Percentiles rank a stretch among this genome's conserved stretches.
These are phyloP conservation scores for Thraustochytrium striatum DNA, from an alignment of 352 stramenopile genomes.

Conservation along the genomic window DNA sequence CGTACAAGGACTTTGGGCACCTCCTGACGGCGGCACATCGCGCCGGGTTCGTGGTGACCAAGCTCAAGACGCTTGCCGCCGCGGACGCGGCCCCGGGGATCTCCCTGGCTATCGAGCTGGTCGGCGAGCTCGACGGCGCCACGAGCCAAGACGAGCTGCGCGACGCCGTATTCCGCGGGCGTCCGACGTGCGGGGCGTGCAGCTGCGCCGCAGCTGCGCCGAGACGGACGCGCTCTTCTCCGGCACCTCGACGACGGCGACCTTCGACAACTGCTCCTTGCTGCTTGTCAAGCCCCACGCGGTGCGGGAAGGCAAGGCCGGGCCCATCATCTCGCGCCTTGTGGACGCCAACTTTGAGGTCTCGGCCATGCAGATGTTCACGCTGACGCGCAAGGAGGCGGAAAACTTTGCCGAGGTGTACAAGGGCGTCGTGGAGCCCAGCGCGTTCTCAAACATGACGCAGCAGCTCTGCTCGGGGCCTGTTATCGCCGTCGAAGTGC, in stretches of 20 bases:
- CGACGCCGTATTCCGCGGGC: conserved; percentile 13
- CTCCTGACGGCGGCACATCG: not conserved
- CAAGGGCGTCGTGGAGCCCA: conserved; percentile 73
- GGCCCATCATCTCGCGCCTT: conserved; percentile 76
- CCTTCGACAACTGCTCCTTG: conserved; percentile 79
- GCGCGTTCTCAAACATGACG: conserved; percentile 77
- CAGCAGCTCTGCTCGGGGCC: conserved; percentile 78
- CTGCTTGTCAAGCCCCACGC: conserved; percentile 84
- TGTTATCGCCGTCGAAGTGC: conserved; percentile 81
- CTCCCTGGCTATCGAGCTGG: not conserved
- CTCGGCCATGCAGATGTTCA: conserved; percentile 79
- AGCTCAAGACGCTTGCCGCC: conserved; percentile 11
- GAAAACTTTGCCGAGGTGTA: conserved; percentile 86
- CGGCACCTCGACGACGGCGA: conserved; percentile 59
- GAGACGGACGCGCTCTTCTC: conserved; percentile 35
- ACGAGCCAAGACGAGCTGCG: not conserved
- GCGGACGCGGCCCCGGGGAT: not conserved
- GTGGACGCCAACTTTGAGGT: conserved; percentile 67
- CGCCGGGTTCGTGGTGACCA: conserved; percentile 31
- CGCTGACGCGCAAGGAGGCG: conserved; percentile 71
- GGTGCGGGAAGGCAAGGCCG: conserved; percentile 73
- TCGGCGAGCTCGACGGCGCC: not conserved
- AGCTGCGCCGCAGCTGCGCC: not conserved
- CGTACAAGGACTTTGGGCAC: conserved; percentile 10
- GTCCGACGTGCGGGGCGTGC: not conserved